A percentile compares a stretch with the other conserved stretches of the same genome.
Evolutionary conservation across 352 stramenopile genomes (phyloP).

Genomic region (Phytophthora megakarya): DNA sequence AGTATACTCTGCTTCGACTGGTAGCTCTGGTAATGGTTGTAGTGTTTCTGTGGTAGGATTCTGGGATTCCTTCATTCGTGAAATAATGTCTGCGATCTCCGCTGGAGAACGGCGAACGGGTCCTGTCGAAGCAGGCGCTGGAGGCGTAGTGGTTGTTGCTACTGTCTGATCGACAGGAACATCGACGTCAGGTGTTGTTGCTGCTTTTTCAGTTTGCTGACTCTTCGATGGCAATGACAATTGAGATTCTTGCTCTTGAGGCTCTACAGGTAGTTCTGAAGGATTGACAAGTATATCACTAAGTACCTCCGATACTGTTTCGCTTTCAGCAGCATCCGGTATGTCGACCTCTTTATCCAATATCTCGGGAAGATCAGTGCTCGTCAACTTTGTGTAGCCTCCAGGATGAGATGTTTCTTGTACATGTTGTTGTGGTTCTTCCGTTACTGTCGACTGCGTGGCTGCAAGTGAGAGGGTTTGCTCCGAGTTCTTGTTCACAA

Average conservation of each 20-base stretch:
- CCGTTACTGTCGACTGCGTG: background rate
- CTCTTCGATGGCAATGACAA: background rate
- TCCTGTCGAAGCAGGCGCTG: background rate
- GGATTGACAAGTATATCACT: background rate
- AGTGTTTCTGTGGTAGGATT: constrained; percentile 2
- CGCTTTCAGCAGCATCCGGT: background rate
- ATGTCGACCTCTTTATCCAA: constrained; percentile 7
- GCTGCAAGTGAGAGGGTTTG: background rate
- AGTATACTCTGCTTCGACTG: background rate
- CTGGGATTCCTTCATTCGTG: constrained; percentile 33
- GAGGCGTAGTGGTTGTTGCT: background rate
- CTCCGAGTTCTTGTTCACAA: constrained; percentile 21
- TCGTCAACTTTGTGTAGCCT: constrained; percentile 33
- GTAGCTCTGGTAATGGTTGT: constrained; percentile 3
- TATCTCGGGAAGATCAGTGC: constrained; percentile 2
- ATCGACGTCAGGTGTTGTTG: background rate
- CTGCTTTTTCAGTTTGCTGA: background rate
- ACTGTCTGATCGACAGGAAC: background rate
- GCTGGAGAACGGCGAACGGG: constrained; percentile 9
- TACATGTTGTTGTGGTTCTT: constrained; percentile 6
- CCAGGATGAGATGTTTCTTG: constrained; percentile 5
- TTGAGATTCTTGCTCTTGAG: constrained; percentile 2
- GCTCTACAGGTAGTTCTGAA: background rate
- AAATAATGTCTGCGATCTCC: constrained; percentile 30
- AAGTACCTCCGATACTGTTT: background rate